phyloP scores from a whole-genome alignment of 192 early-diverging fungal species.

The Rhizophagus sp. region DNA sequence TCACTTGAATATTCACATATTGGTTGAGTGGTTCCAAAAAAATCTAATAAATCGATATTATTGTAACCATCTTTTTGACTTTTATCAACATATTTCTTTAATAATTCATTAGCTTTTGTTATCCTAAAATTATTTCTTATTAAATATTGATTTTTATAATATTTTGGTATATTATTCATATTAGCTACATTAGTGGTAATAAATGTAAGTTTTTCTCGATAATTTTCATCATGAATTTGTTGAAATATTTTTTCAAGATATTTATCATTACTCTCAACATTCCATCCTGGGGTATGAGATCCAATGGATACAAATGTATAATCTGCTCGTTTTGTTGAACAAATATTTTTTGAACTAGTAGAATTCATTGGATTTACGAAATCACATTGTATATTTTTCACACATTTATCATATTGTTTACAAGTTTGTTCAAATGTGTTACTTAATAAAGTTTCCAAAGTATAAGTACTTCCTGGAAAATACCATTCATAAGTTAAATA shows the following conservation, averaged over 20 bases:
- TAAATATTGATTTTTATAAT: background rate
- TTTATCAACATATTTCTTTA: background rate
- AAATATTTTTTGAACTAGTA: background rate
- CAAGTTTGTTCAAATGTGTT: background rate
- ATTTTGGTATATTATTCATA: background rate
- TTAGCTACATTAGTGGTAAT: background rate
- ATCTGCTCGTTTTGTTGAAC: background rate
- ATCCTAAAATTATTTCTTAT: background rate
- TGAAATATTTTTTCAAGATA: background rate
- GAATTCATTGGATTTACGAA: background rate
- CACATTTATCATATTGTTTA: background rate
- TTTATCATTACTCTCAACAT: background rate
- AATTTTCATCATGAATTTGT: background rate
- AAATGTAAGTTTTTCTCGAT: background rate
- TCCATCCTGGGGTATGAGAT: background rate
- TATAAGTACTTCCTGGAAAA: background rate
- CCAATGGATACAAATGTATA: background rate
- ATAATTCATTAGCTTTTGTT: background rate
- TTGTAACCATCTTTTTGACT: background rate
- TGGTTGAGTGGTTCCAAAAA: background rate
- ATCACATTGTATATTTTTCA: background rate
- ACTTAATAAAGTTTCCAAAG: background rate
- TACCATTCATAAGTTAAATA: slow-evolving; percentile 2
- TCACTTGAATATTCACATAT: background rate
- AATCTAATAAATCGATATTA: slow-evolving; percentile 3